Base-by-base conservation (phyloP, 2,329 filamentous ascomycete genomes). In the Xylaria sp. region DNA sequence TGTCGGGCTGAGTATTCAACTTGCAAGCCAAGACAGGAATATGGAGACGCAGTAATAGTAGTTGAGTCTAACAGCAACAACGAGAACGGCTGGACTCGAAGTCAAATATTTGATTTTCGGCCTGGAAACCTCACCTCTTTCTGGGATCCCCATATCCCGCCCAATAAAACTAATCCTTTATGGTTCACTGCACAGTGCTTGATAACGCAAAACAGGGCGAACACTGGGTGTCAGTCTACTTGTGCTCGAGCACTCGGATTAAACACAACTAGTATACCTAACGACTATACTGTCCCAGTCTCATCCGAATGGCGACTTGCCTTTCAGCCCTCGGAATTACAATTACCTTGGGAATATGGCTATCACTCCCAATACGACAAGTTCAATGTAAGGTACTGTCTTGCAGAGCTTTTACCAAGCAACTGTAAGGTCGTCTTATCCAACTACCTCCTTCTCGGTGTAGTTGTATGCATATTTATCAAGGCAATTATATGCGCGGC, bases 341-440 rank as follows among this genome's bases (percentile, higher is more conserved):
- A 46, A 8, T 12, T 46, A 3, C 9, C 45, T 10, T 3, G 13
- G 15, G 45, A 46, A 1, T 46, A 46, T 25, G 45, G n/a, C 10
- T 46, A 46, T 6, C 4, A 12, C 7, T 12, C 9, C 4, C 7
- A 28, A 3, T 50, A 15, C 46, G 23, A 30, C 15, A 28, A 5
- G 4, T 50, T 50, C 23, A 28, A 4, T 6, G 46, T 50, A 0
- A 28, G 15, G 2, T 28, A 15, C 13, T 50, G 46, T 28, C 23
- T 50, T 4, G 46, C 46, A 28, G 23, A 50, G 7, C 23, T 12
- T 6, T 8, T 50, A 28, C 15, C 23, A 28, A 12, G 13, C 46
- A 45, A 28, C 23, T 56, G 39, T 28, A 63, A 56, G 36, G 48
- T 63, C n/a, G 50, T n/a, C 3, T 2, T 63, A 12, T 55, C 60